Base-by-base conservation (phyloP, 805 yeast genomes). In the Sugiyamaella americana region DNA sequence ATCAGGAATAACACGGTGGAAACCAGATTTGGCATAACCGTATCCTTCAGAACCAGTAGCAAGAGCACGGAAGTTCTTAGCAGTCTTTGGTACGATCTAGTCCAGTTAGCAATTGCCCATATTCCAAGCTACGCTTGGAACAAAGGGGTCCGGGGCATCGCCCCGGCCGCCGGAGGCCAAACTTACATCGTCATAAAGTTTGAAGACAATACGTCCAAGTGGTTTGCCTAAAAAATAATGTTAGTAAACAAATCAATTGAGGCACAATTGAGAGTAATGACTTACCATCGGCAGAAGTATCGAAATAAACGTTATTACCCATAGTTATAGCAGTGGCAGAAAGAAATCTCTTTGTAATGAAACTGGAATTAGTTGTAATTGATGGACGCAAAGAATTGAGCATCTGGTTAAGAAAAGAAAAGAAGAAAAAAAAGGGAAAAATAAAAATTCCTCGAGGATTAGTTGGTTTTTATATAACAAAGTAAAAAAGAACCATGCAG, bases 1-100 rank as follows among this genome's bases (percentile, higher is more conserved):
- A 69, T 84, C 81, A 56, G 96, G 96, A 63, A 88, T 88, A 56
- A 89, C 95, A 75, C 96, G 84, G 87, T 89, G 97, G 93, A 91
- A 89, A 56, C 81, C 74, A 42, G 94, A 85, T 61, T 75, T 78
- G 65, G 82, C 81, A 79, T 82, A 88, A 51, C 96, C 96, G 62
- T 73, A 85, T 52, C 97, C 98, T 78, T 87, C 84, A 74, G 87
- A 96, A 59, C 96, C 96, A 53, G 96, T 88, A 68, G 84, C 75
- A 63, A 89, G 77, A 53, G 95, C 95, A 72, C 95, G 83, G 84
- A 89, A 89, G 78, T 89, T 89, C 72, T 85, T 94, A 57, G 94
- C 83, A 54, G 97, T 89, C 79, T 87, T 89, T 72, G 97, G 97
- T 58, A 84, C 93, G 5, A 51, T 47, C 47, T 43, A 13, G 11